Base-by-base conservation (phyloP, 768 basidiomycete genomes). In the Amanita phalloides region DNA sequence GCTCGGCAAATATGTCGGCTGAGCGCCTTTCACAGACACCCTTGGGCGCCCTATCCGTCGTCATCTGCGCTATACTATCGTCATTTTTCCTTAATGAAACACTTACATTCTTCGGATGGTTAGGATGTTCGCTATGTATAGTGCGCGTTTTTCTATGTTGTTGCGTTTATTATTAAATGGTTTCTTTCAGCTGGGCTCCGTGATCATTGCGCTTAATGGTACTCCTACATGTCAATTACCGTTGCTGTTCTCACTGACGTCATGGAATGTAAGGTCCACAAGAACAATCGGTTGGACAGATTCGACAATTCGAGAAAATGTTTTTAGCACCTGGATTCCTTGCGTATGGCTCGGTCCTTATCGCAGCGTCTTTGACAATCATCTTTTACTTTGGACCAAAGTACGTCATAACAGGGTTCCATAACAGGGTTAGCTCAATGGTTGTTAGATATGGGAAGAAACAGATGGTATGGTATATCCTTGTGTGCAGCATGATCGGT, bases 31-130 rank as follows among this genome's bases (percentile, higher is more conserved):
- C 51, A 30, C 56, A 87, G 83, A 98, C 95, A 36, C 96, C 95
- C 2, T 79, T 99, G 59, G 95, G 95, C 38, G 93, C 95, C 6
- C 78, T 99, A 50, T 93, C 92, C 17, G 96, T 99, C 58, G 96
- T 99, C 57, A 75, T 98, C 56, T 95, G 85, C 65, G 93, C 94
- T 46, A 86, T 95, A 32, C 71, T 97, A 14, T 94, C 94, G 6
- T 93, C 90, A 28, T 73, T 95, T 57, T 90, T 98, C 71, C 84
- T 99, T 60, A 82, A 94, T 45, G 95, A 97, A 66, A 90, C 75
- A 49, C 78, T 99, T 41, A 88, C 84, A 33, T 90, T 97, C 68
- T 98, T 99, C 63, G 95, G 96, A 45, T 97, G 94, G 93, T 74
- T 98, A 55, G 95, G 93, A 17, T 96, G 93, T 66, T 78, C 71